Conservation (phyloP, 495 filamentous ascomycete genomes). For the Penicillium ochrochloron region DNA sequence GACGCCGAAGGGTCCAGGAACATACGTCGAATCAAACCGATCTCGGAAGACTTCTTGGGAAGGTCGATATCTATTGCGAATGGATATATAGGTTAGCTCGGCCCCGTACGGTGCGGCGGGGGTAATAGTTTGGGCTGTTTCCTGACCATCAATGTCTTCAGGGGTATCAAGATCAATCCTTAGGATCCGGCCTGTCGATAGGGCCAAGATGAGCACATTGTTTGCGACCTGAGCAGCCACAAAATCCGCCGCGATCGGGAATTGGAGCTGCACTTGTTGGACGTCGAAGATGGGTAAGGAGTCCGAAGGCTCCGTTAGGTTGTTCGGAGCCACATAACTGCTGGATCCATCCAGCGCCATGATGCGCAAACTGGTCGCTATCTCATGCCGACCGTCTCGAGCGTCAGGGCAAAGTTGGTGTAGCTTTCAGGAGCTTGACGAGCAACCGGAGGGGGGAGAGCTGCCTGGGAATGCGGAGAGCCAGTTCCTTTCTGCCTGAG, state of each 20-base stretch:
- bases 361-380: constrained; percentile 44
- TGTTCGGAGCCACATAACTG: constrained; percentile 59
- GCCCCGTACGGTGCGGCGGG: constrained; percentile 15
- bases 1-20: constrained; percentile 97
- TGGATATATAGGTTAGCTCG: constrained; percentile 19
- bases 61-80: constrained; percentile 83
- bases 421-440: constrained; percentile 23
- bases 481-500: constrained; percentile 24
- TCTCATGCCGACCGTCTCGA: constrained; percentile 38
- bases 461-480: constrained; percentile 30
- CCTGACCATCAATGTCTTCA: constrained; percentile 88
- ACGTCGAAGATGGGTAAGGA: constrained; percentile 90
- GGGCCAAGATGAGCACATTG: constrained; percentile 89
- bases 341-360: constrained; percentile 60
- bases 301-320: constrained; percentile 63
- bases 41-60: constrained; percentile 87
- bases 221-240: constrained; percentile 96
- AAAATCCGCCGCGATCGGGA: constrained; percentile 89
- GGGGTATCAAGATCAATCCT: constrained; percentile 93
- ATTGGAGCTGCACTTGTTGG: constrained; percentile 86
- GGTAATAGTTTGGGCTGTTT: background rate
- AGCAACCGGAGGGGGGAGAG: constrained; percentile 15
- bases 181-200: constrained; percentile 86
- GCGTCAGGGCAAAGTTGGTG: constrained; percentile 19
- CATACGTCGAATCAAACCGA: constrained; percentile 89